Base-by-base conservation (phyloP, 176 grass and related monocot species). In the Puccinellia tenuiflora region DNA sequence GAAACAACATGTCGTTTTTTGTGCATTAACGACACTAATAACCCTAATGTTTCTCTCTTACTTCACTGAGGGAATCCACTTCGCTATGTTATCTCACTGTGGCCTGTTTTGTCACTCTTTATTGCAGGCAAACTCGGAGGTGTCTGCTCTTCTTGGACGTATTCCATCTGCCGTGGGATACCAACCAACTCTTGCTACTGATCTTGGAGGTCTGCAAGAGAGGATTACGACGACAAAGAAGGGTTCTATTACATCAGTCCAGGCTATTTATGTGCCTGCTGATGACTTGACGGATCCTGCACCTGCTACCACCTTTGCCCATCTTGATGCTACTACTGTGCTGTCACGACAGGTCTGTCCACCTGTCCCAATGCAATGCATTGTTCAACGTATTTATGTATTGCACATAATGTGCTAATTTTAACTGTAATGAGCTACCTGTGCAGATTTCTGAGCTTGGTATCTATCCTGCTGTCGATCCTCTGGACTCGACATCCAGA, bases 211-310 rank as follows among this genome's bases (percentile, higher is more conserved):
- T 37, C 73, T 97, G 39, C 94, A 97, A 89, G 94, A 97, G 81
- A 78, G 92, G 40, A 97, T 97, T 81, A 97, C 94, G 3, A 97
- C 94, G 25, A 94, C 92, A 73, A 92, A 91, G 86, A 97, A 97
- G 83, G 94, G 94, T 79, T 97, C 92, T 77, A 97, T 97, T 88
- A 97, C 94, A 16, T 94, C 94, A 46, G 92, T 97, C 43, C 94
- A 97, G 85, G 94, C 94, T 92, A 97, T 97, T 79, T 97, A 97
- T 63, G 94, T 97, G 74, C 94, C 94, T 89, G 94, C 94, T 85
- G 94, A 94, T 97, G 94, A 97, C 57, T 94, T 97, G 90, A 97
- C 94, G 1, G 94, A 97, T 97, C 94, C 94, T 84, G 92, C 94
- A 57, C 94, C 94, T 46, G 94, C 94, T 60, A 97, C 92, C 64